A percentile compares a stretch with the other conserved stretches of the same genome.
Conservation (phyloP, 306 rosid species). For the Cyclanthera cordifolia region DNA sequence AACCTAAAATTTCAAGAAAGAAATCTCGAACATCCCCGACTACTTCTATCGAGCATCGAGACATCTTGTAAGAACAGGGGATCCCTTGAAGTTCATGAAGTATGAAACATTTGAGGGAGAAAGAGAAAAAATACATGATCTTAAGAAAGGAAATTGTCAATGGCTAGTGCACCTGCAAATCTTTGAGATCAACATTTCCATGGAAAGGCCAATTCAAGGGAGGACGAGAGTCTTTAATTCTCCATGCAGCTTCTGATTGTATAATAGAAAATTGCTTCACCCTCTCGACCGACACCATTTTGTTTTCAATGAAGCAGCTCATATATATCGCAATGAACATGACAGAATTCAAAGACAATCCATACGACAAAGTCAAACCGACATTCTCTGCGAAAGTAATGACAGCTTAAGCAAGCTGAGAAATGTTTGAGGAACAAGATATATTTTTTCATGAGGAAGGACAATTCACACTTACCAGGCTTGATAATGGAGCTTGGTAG, state of each 20-base stretch:
- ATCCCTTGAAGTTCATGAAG: not conserved
- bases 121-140: conserved; percentile 2
- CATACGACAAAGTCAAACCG: conserved; percentile 64
- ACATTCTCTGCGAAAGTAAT: conserved; percentile 31
- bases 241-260: conserved; percentile 61
- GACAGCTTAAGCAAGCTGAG: conserved; percentile 8
- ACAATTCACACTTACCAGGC: conserved; percentile 38
- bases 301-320: conserved; percentile 72
- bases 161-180: conserved; percentile 31
- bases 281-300: conserved; percentile 83
- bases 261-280: conserved; percentile 55
- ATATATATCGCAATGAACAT: conserved; percentile 77
- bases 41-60: too few relatives aligned
- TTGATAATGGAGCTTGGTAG: conserved; percentile 55
- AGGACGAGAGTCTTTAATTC: conserved; percentile 40
- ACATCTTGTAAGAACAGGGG: not conserved
- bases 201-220: conserved; percentile 50
- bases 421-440: not conserved
- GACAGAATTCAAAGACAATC: conserved; percentile 54
- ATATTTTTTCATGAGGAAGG: not conserved
- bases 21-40: not conserved
- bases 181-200: conserved; percentile 48
- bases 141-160: not conserved
- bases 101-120: not conserved
- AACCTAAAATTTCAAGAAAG: not conserved